These are phyloP conservation scores for Scytalidium lignicola DNA, from an alignment of 2,329 filamentous ascomycete species.

Conservation along the genomic window DNA sequence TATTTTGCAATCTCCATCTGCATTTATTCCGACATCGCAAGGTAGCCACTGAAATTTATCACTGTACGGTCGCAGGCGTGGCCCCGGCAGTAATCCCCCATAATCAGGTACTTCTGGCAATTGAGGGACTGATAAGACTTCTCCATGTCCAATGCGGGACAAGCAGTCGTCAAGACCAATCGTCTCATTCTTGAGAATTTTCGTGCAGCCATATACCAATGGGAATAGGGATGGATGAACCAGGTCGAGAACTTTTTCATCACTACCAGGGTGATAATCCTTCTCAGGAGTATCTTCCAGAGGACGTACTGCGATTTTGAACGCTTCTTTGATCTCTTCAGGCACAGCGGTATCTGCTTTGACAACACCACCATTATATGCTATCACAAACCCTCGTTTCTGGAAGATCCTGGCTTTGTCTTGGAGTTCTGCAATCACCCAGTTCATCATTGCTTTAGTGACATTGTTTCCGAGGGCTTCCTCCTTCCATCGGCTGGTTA, in stretches of 20 bases:
- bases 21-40: conserved; percentile 25
- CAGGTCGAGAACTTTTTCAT: conserved; percentile 52
- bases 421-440: conserved; percentile 6
- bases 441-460: conserved; percentile 27
- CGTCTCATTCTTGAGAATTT: conserved; percentile 28
- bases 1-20: conserved; percentile 19
- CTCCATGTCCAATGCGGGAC: conserved; percentile 20
- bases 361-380: conserved; percentile 30
- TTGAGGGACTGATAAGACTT: conserved; percentile 2
- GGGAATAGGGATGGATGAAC: conserved; percentile 60
- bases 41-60: conserved; percentile 38
- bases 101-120: too few species aligned
- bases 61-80: too few species aligned
- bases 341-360: conserved; percentile 46
- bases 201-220: conserved; percentile 44
- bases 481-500: conserved; percentile 12
- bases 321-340: conserved; percentile 29
- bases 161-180: conserved; percentile 11
- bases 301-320: conserved; percentile 36
- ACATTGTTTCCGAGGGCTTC: conserved; percentile 11
- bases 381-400: background rate
- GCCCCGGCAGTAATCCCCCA: too few species aligned
- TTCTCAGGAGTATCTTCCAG: conserved; percentile 49
- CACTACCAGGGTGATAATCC: conserved; percentile 56
- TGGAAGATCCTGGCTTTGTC: conserved; percentile 5